Evolutionary conservation across 2,329 filamentous ascomycete species (phyloP).

Genomic region (Fusarium sp.): DNA sequence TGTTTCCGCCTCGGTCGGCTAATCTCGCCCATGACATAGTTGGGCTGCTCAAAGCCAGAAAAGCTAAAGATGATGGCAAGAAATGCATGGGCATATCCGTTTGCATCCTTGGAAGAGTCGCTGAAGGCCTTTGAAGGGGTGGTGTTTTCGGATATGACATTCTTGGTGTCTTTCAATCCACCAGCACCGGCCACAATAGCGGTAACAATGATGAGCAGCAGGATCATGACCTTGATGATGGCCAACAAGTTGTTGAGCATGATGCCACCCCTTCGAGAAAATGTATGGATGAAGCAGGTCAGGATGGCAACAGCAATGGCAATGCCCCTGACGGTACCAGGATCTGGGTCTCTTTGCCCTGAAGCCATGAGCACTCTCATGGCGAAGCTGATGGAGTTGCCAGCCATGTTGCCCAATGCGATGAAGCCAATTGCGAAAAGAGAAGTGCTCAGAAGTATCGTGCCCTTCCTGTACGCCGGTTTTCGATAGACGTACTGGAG

Average conservation of each 20-base stretch:
- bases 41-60: slow-evolving; percentile 54
- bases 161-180: slow-evolving; percentile 40
- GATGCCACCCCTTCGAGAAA: slow-evolving; percentile 63
- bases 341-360: slow-evolving; percentile 38
- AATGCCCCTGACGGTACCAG: slow-evolving; percentile 57
- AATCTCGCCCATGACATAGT: slow-evolving; percentile 52
- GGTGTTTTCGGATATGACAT: slow-evolving; percentile 45
- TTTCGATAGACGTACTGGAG: slow-evolving; percentile 59
- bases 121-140: slow-evolving; percentile 41
- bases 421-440: slow-evolving; percentile 60
- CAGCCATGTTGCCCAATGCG: slow-evolving; percentile 60
- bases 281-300: slow-evolving; percentile 61
- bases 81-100: slow-evolving; percentile 54
- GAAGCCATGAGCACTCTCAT: slow-evolving; percentile 54
- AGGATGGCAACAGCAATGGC: slow-evolving; percentile 58
- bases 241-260: slow-evolving; percentile 64
- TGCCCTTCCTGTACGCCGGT: slow-evolving; percentile 50
- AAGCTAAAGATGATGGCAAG: slow-evolving; percentile 57
- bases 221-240: slow-evolving; percentile 60
- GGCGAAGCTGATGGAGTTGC: slow-evolving; percentile 62
- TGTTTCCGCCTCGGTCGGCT: slow-evolving; percentile 48
- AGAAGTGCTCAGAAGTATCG: slow-evolving; percentile 55
- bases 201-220: slow-evolving; percentile 57
- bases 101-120: slow-evolving; percentile 39
- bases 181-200: slow-evolving; percentile 49